Evolutionary conservation across 2,329 filamentous ascomycete genomes (phyloP), one percentile per base, ranked within the genome.

Genomic region (Capronia americana): DNA sequence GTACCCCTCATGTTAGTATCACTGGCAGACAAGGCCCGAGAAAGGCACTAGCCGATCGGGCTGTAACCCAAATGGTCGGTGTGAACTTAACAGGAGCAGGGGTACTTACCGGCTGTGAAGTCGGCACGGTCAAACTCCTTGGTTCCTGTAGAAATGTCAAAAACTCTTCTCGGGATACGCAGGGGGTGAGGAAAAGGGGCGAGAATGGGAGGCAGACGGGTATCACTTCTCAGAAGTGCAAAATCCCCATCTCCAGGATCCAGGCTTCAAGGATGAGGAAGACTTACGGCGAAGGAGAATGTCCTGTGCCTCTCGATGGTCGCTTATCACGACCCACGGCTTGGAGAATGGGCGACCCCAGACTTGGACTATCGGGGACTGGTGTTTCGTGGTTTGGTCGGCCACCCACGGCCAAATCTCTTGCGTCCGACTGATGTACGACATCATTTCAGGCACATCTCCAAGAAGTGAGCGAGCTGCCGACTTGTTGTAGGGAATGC

Each of bases 341-440:
- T 74, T 75, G 0, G 70, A 68, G 17, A 83, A 76, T 0, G 83
- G 82, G 6, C 75, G 73, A 60, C 84, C 72, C 71, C 85, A 85
- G 5, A 81, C 73, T 69, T 86, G 84, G 5, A 80, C 72, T 64
- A 85, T 76, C 0, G 82, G 80, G 11, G 77, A 78, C 5, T 79
- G 69, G 55, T 79, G 75, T 10, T 73, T 73, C 23, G 64, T 64
- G 2, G 73, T 44, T 34, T 59, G 61, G 17, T 59, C 34, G 20
- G 46, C 30, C 14, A 58, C 10, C 62, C 62, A 64, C 20, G 55
- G 55, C 55, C 55, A 64, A 24, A 64, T 8, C 23, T 59, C 46
- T 12, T 57, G 34, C 23, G 62, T 64, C 26, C 26, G 24, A 20
- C n/a, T 51, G 11, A 59, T 58, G 28, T 64, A 64, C 14, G 20